Evolutionary conservation across 2,329 filamentous ascomycete species (phyloP).

Genomic region (Aspergillus caelatus): DNA sequence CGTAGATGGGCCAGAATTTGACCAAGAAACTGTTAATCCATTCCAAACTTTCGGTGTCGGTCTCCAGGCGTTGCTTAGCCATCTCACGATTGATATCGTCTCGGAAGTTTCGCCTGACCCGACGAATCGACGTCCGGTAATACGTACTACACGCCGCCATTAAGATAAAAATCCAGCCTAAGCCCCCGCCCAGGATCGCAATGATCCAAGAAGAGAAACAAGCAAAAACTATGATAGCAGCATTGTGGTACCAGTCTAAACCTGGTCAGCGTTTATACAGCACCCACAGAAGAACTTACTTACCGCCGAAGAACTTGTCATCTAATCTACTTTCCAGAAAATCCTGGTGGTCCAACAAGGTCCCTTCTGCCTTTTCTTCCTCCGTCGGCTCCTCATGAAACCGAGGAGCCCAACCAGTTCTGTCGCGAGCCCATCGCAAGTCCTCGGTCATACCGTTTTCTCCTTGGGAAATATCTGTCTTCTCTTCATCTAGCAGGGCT

Average conservation of each 20-base stretch:
- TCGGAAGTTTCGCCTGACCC: constrained; percentile 91
- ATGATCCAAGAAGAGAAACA: constrained; percentile 89
- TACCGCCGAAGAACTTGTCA: constrained; percentile 88
- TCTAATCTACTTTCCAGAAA: constrained; percentile 81
- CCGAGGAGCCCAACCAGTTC: constrained; percentile 85
- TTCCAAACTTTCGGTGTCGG: constrained; percentile 87
- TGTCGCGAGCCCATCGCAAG: constrained; percentile 57
- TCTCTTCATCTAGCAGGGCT: constrained; percentile 52
- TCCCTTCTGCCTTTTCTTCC: constrained; percentile 59
- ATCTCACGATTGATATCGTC: constrained; percentile 91
- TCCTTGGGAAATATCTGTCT: constrained; percentile 56
- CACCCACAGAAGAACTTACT: constrained; percentile 25
- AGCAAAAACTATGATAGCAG: constrained; percentile 89
- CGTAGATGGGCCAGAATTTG: constrained; percentile 99
- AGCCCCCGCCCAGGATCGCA: constrained; percentile 83
- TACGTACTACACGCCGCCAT: constrained; percentile 94
- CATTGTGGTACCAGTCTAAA: constrained; percentile 96
- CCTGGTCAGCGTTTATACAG: constrained; percentile 9
- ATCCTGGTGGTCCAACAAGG: constrained; percentile 82
- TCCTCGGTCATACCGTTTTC: constrained; percentile 56
- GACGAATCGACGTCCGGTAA: constrained; percentile 91
- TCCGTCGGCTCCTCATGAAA: constrained; percentile 67
- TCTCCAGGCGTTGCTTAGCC: constrained; percentile 83
- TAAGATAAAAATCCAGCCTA: constrained; percentile 90
- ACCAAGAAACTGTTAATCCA: constrained; percentile 99